Conservation (phyloP, 2,329 filamentous ascomycete genomes). For the Saccharata proteae region DNA sequence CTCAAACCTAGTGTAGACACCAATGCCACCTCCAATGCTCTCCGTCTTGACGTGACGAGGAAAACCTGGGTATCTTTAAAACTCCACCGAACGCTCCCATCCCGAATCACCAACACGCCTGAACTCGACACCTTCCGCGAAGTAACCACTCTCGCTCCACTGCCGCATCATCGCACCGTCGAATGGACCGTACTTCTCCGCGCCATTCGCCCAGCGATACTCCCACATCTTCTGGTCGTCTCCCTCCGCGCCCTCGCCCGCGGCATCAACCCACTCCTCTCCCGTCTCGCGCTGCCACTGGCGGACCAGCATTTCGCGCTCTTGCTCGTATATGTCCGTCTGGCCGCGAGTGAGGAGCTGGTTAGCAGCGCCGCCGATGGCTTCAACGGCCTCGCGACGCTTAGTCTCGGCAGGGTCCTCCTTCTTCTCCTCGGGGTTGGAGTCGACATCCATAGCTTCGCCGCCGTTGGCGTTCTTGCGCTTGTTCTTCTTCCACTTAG, state of each 20-base stretch:
- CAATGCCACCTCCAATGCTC: too few species aligned
- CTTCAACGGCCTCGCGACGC: slow-evolving; percentile 63
- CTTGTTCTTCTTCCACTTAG: slow-evolving; percentile 52
- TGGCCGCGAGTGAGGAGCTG: slow-evolving; percentile 72
- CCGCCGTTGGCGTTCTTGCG: slow-evolving; percentile 25
- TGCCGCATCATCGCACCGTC: slow-evolving; percentile 75
- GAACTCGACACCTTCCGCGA: slow-evolving; percentile 68
- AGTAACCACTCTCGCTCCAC: slow-evolving; percentile 88
- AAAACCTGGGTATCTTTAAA: too few species aligned
- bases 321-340: slow-evolving; percentile 82
- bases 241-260: slow-evolving; percentile 19
- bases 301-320: slow-evolving; percentile 70
- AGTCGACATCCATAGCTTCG: slow-evolving; percentile 60
- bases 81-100: slow-evolving; percentile 31
- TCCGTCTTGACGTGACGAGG: too few species aligned
- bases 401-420: slow-evolving; percentile 57
- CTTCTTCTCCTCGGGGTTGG: slow-evolving; percentile 20
- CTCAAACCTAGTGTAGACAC: too few species aligned
- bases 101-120: slow-evolving; percentile 28
- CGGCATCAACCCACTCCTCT: slow-evolving; percentile 62
- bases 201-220: slow-evolving; percentile 81
- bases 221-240: slow-evolving; percentile 55
- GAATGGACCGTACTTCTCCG: slow-evolving; percentile 72
- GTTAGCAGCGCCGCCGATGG: slow-evolving; percentile 82
- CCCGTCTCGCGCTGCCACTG: slow-evolving; percentile 78